Conservation (phyloP, 2,329 filamentous ascomycete genomes). For the Clonostachys rosea region DNA sequence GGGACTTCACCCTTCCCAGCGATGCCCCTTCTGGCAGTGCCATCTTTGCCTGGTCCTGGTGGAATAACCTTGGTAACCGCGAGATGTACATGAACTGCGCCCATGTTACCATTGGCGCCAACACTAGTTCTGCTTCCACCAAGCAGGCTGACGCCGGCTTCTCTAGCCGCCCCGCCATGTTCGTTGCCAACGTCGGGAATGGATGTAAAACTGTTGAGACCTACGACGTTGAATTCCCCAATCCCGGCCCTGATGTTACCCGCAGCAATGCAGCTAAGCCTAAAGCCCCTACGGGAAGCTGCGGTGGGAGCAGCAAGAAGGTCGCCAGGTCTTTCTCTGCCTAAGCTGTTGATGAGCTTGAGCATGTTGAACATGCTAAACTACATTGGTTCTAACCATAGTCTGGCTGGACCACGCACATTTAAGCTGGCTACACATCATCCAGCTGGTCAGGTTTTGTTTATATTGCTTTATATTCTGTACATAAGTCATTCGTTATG, state of each 20-base stretch:
- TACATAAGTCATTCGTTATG: too few species aligned
- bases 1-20: constrained; percentile 59
- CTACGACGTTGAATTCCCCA: constrained; percentile 53
- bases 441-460: too few species aligned
- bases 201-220: constrained; percentile 49
- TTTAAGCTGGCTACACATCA: too few species aligned
- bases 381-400: too few species aligned
- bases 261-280: constrained; percentile 11
- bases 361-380: too few species aligned
- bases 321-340: too few species aligned
- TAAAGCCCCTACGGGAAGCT: constrained; percentile 23
- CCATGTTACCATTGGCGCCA: constrained; percentile 35
- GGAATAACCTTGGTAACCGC: constrained; percentile 68
- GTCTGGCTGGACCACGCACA: too few species aligned
- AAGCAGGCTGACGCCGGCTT: background rate
- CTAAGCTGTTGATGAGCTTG: too few species aligned
- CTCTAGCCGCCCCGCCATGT: constrained; percentile 45
- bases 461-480: too few species aligned
- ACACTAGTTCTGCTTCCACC: background rate
- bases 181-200: constrained; percentile 58
- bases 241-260: constrained; percentile 46
- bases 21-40: constrained; percentile 42
- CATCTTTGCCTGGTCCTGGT: constrained; percentile 67
- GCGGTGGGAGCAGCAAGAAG: background rate
- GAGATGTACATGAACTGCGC: constrained; percentile 79